These are phyloP conservation scores for Taphrina flavorubra DNA, from an alignment of 1,139 yeast genomes.

Conservation along the genomic window DNA sequence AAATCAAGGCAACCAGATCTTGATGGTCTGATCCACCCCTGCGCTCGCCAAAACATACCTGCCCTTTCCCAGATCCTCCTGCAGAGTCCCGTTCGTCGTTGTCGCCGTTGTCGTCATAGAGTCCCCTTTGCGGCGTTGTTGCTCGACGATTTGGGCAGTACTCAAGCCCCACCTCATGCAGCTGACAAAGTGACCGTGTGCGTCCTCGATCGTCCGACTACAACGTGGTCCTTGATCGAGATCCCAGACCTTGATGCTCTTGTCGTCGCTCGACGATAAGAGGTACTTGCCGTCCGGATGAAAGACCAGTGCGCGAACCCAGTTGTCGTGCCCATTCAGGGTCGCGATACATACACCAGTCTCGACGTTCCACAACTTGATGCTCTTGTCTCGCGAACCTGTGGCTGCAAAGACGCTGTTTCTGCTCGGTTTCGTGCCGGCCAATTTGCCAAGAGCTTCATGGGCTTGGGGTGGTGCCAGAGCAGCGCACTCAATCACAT, in stretches of 20 bases:
- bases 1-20: slow-evolving; percentile 63
- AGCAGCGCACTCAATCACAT: slow-evolving; percentile 76
- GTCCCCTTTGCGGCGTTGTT: slow-evolving; percentile 43
- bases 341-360: slow-evolving; percentile 65
- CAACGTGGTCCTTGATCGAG: slow-evolving; percentile 62
- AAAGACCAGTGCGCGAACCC: slow-evolving; percentile 74
- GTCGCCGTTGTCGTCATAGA: not conserved
- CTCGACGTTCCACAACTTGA: slow-evolving; percentile 77
- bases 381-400: slow-evolving; percentile 78
- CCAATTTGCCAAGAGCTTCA: slow-evolving; percentile 58
- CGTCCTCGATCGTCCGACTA: slow-evolving; percentile 59
- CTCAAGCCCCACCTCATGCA: slow-evolving; percentile 62
- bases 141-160: slow-evolving; percentile 34
- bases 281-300: slow-evolving; percentile 80
- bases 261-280: slow-evolving; percentile 80
- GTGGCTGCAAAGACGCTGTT: slow-evolving; percentile 60
- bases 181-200: slow-evolving; percentile 77
- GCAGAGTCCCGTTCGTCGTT: slow-evolving; percentile 17
- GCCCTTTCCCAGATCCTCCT: slow-evolving; percentile 47
- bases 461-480: slow-evolving; percentile 67
- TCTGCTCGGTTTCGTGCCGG: slow-evolving; percentile 36
- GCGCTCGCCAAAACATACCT: slow-evolving; percentile 69
- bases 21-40: slow-evolving; percentile 79
- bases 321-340: slow-evolving; percentile 77
- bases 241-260: slow-evolving; percentile 80